phyloP scores from a whole-genome alignment of 345 rosid genomes.

The Citrus inodora region DNA sequence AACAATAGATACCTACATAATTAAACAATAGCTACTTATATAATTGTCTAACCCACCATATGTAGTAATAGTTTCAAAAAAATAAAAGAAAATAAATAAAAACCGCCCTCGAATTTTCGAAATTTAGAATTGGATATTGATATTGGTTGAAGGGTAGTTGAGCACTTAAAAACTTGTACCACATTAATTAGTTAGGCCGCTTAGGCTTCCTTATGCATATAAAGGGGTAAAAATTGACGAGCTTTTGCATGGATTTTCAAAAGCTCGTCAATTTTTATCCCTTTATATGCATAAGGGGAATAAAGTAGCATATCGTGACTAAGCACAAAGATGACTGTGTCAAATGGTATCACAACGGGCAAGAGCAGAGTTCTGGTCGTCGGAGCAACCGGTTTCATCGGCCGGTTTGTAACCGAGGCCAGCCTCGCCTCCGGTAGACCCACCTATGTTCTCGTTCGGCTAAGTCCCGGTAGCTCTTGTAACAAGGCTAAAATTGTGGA shows the following conservation, averaged over 20 bases:
- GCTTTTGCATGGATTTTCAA: too few species aligned
- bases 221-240: too few species aligned
- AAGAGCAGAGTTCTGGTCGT: conserved; percentile 44
- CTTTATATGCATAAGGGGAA: background rate
- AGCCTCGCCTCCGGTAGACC: conserved; percentile 49
- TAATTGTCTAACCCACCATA: too few species aligned
- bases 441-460: conserved; percentile 49
- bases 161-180: background rate
- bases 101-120: too few species aligned
- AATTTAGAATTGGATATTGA: too few species aligned
- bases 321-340: conserved; percentile 24
- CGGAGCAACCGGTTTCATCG: conserved; percentile 69
- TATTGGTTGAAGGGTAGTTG: background rate
- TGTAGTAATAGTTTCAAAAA: too few species aligned
- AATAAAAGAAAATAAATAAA: background rate
- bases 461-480: conserved; percentile 17
- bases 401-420: conserved; percentile 52
- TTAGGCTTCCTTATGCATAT: background rate
- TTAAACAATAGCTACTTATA: background rate
- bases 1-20: background rate
- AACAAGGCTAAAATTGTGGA: conserved; percentile 27
- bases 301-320: background rate
- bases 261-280: background rate
- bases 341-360: background rate
- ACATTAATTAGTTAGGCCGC: background rate